Evolutionary conservation across 768 basidiomycete species (phyloP), one percentile per base, ranked within the genome.

Genomic region (Porpolomopsis calyptriformis): DNA sequence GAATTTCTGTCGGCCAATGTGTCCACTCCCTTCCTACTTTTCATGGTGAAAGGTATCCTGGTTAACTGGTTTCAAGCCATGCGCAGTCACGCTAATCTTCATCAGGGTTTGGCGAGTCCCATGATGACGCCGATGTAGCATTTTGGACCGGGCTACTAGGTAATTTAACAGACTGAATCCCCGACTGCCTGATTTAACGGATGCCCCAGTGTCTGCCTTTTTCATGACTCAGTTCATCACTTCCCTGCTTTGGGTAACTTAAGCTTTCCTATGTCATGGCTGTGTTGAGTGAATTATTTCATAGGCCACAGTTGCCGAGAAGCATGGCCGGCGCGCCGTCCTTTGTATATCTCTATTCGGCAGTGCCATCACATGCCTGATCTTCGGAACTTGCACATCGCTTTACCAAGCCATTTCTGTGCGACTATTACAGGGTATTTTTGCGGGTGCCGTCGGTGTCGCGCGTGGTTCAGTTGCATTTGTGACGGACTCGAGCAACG

Each of bases 171-270:
- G 27, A n/a, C 25, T 37, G 19, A 50, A 19, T 16, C 39, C 41
- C 27, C 27, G 19, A 37, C 25, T 44, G 27, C 45, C 41, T 45
- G 14, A 49, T 57, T 47, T 51, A 19, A 52, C 48, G 34, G 44
- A 33, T 43, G 50, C 53, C 43, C 41, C 35, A 85, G 86, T 88
- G 22, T 75, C 87, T 29, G 78, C 77, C 2, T 91, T 92, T 66
- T 98, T 97, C 69, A 68, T 96, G 55, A 91, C 93, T 1, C 96
- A 99, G 57, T 98, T 98, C 64, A 66, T 94, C 24, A 98, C 94
- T 1, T 92, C 90, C 23, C 66, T 99, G 25, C 71, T 97, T 46
- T 99, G 96, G 94, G 86, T 84, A 57, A 48, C 65, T 59, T 29
- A 25, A 45, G 9, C 26, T 14, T 49, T 34, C 31, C 23, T 8